A percentile compares a stretch with the other conserved stretches of the same genome.
Conservation (phyloP, 371 early-diverging fungal species). For the Mucor mucedo region DNA sequence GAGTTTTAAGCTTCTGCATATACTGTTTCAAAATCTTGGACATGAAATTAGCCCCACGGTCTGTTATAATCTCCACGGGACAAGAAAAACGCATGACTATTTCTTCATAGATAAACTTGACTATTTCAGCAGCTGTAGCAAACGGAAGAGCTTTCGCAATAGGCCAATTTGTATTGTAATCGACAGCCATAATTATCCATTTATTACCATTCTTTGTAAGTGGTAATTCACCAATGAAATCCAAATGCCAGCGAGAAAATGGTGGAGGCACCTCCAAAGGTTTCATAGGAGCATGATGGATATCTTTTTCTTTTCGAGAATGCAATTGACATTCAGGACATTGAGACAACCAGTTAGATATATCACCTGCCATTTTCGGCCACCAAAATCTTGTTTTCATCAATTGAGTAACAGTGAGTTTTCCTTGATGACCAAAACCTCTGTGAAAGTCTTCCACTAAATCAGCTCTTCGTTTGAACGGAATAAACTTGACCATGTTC, state of each 20-base stretch:
- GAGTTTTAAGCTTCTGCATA: no score
- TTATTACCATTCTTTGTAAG: conserved; percentile 22
- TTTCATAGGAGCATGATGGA: conserved; percentile 4
- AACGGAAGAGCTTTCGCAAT: no score
- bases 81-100: conserved; percentile 26
- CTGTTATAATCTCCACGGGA: conserved; percentile 39
- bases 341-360: conserved; percentile 13
- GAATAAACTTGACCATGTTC: neutral
- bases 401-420: conserved; percentile 1
- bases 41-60: conserved; percentile 23
- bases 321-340: neutral
- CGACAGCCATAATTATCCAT: conserved; percentile 42
- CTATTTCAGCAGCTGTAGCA: conserved; percentile 26
- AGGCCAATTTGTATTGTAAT: conserved; percentile 44
- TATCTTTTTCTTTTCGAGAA: conserved; percentile 3
- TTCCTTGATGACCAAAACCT: conserved; percentile 21
- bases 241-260: conserved; percentile 36
- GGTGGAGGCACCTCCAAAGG: conserved; percentile 16
- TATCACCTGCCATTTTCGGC: neutral
- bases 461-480: conserved; percentile 8
- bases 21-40: neutral
- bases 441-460: conserved; percentile 10
- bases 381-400: neutral
- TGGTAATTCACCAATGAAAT: conserved; percentile 33
- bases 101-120: no score